Evolutionary conservation across 345 rosid genomes (phyloP), one percentile per base, ranked within the genome.

Genomic region (Eutrema yunnanense): DNA sequence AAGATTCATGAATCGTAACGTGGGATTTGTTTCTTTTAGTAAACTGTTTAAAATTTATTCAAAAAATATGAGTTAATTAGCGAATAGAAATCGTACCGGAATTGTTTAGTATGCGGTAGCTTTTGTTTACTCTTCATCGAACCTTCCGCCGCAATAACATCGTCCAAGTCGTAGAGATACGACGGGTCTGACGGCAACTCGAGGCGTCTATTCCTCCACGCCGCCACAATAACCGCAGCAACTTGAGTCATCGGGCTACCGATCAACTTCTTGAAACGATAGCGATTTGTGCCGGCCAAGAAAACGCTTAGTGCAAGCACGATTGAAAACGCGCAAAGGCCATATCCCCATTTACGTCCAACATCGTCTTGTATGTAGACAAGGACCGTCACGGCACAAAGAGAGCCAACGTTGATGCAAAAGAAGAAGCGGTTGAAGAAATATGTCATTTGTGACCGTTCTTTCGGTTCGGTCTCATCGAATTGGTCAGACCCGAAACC

Each of bases 391-490:
- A 95, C 97, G 2, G 99, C 97, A 8, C 60, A 62, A 4, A 95
- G 89, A 9, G 97, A 82, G 3, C 99, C 99, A 27, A 92, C 68
- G 81, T 81, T 95, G 62, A 95, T 95, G 38, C 90, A 80, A 81
- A 95, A 95, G 77, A 92, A 95, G 89, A 95, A 92, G 87, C 99
- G 93, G 68, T 86, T 87, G 81, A 95, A 95, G 84, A 95, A 95
- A 34, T 79, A 73, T 38, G 72, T 71, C 99, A 95, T 95, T 57
- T 85, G 88, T 38, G 82, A 71, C 29, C 72, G 74, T 78, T 95
- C 99, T 27, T 68, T 69, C 2, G 75, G 80, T 72, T 95, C 89
- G 0, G 83, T 78, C 6, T 95, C 99, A 47, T 91, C 92, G 74
- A 95, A 95, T 33, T 95, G 99, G 76, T 95, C 99, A 0, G 99